Conservation (phyloP, 225 moss, liverwort and hornwort genomes). For the Thuidium tamariscinum region DNA sequence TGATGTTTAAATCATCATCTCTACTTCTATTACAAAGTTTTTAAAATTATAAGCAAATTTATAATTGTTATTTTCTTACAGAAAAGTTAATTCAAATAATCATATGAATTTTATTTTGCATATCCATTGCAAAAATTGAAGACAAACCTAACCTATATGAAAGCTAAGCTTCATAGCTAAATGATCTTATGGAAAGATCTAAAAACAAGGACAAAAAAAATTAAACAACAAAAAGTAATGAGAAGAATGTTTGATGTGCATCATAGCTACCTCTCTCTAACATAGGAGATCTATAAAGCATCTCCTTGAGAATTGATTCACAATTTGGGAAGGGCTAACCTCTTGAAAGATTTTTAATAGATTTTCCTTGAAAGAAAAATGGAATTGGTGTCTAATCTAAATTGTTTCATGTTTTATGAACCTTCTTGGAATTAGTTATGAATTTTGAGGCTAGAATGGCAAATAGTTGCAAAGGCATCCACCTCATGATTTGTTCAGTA, state of each 20-base stretch:
- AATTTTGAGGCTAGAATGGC: background rate
- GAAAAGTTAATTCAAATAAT: background rate
- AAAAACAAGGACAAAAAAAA: background rate
- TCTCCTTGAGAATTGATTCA: too few species aligned
- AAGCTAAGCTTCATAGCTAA: background rate
- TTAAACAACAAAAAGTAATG: background rate
- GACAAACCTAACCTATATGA: background rate
- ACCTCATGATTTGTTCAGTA: background rate
- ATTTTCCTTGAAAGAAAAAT: too few species aligned
- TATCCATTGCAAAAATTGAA: background rate
- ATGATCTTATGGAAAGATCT: background rate
- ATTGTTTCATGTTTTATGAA: too few species aligned
- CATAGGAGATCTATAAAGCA: background rate
- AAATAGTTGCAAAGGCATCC: background rate
- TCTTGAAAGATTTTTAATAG: too few species aligned
- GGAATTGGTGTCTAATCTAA: too few species aligned
- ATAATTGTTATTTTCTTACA: background rate
- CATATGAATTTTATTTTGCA: background rate
- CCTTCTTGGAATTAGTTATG: background rate
- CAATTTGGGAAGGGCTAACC: rapidly evolving
- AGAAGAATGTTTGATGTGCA: background rate
- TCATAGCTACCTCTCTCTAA: too few species aligned
- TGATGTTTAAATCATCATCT: background rate
- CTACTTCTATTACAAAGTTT: background rate
- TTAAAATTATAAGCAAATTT: background rate